phyloP scores from a whole-genome alignment of 2,329 filamentous ascomycete species.

The Lachnellula subtilissima region DNA sequence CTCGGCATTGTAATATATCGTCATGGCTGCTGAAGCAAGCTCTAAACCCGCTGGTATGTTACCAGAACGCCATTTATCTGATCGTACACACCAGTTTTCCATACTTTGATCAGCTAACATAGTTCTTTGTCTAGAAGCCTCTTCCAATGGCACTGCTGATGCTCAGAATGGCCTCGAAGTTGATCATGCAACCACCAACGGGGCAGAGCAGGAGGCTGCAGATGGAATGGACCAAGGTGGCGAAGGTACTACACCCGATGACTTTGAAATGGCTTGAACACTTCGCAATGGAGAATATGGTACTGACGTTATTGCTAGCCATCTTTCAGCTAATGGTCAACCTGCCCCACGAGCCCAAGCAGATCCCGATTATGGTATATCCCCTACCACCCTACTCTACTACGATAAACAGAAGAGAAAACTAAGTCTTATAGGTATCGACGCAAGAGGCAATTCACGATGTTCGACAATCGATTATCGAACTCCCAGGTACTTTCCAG shows the following conservation, averaged over 20 bases:
- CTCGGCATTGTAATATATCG: constrained; percentile 6
- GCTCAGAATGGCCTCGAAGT: constrained; percentile 16
- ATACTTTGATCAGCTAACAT: constrained; percentile 5
- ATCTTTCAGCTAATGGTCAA: constrained; percentile 66
- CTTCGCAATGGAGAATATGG: neutral
- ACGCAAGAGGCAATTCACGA: constrained; percentile 96
- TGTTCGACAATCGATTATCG: constrained; percentile 92
- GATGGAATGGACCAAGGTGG: constrained; percentile 23
- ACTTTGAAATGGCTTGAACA: neutral
- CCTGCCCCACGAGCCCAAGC: constrained; percentile 72
- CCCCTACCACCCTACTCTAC: neutral
- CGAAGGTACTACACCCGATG: constrained; percentile 26
- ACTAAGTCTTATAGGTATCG: constrained; percentile 59
- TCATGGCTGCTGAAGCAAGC: constrained; percentile 29
- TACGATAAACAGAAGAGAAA: constrained; percentile 1
- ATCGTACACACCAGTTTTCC: neutral
- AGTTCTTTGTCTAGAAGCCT: constrained; percentile 14
- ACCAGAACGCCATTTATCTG: neutral
- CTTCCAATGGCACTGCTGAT: constrained; percentile 12
- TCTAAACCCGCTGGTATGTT: constrained; percentile 26
- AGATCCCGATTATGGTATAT: constrained; percentile 81
- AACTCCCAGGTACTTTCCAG: constrained; percentile 86
- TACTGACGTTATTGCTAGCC: constrained; percentile 34
- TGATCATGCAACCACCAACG: constrained; percentile 22
- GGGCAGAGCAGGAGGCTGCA: constrained; percentile 21